Base-by-base conservation (phyloP, 2,329 filamentous ascomycete species). In the Harringtonia lauricola region DNA sequence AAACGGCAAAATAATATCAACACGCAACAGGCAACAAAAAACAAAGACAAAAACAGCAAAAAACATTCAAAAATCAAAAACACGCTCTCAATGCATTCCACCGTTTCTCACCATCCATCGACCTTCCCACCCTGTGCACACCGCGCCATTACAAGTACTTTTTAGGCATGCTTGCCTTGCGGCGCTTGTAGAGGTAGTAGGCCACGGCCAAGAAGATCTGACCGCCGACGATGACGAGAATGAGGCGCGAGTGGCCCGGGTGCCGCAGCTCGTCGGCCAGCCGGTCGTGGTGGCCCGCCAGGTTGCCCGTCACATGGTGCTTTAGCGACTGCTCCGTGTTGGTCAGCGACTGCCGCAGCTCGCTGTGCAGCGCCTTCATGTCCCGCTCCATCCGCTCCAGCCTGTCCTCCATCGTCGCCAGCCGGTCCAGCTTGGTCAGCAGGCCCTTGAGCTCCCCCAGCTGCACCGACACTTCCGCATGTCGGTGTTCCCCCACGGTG, bases 111-210 rank as follows among this genome's bases (percentile, higher is more conserved):
- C n/a, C n/a, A n/a, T n/a, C n/a, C n/a, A n/a, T n/a, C n/a, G n/a
- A n/a, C n/a, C n/a, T n/a, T n/a, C n/a, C n/a, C n/a, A n/a, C n/a
- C n/a, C n/a, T n/a, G n/a, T n/a, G n/a, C n/a, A n/a, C n/a, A n/a
- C n/a, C n/a, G n/a, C n/a, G n/a, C n/a, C n/a, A n/a, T 26, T 26
- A 95, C 59, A 95, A 66, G 62, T 88, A 95, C 67, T 95, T 95
- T 73, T 95, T 95, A n/a, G 86, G 86, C 61, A 79, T 77, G 50
- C 71, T 79, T 33, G 76, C 71, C 64, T 82, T 77, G 57, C 83
- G 80, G 54, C 79, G 75, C 74, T 94, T 94, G 65, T 95, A 95
- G 47, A 81, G 59, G 31, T 86, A 61, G 58, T 89, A 95, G 1
- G 71, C 74, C 2, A 64, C 77, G 0, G 77, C 76, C 28, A 94